Evolutionary conservation across 352 stramenopile species (phyloP).

Genomic region (Globisporangium solare): DNA sequence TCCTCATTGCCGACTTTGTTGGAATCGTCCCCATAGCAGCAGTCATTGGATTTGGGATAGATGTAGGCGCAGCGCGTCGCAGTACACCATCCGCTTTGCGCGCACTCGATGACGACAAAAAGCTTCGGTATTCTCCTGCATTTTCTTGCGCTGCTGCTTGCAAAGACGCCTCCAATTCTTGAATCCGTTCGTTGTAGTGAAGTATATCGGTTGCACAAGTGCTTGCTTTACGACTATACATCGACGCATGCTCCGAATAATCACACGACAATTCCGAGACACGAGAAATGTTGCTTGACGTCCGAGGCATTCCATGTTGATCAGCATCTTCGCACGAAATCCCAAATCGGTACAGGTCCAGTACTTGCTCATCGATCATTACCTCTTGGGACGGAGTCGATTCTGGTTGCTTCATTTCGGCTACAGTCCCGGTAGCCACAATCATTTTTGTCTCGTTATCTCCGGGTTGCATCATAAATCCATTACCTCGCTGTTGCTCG

Average conservation of each 20-base stretch:
- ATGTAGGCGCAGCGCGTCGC: conserved; percentile 5
- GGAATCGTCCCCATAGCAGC: conserved; percentile 2
- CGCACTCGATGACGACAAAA: background rate
- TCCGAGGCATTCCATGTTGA: background rate
- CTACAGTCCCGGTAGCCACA: background rate
- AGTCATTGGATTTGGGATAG: background rate
- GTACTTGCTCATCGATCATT: conserved; percentile 52
- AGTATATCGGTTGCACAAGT: conserved; percentile 56
- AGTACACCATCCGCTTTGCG: background rate
- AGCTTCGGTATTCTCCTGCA: background rate
- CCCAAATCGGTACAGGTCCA: conserved; percentile 51
- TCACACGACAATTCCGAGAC: conserved; percentile 21
- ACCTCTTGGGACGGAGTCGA: conserved; percentile 17
- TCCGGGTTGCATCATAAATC: background rate
- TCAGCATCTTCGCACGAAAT: conserved; percentile 30
- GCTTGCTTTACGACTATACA: conserved; percentile 40
- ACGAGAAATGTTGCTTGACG: conserved; percentile 21
- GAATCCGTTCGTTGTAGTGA: conserved; percentile 62
- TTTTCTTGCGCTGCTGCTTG: background rate
- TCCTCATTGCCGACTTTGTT: conserved; percentile 12
- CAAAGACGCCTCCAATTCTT: conserved; percentile 43
- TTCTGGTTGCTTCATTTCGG: too few species aligned
- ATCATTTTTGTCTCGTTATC: conserved; percentile 5
- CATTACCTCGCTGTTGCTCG: background rate
- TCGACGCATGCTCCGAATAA: conserved; percentile 26